Evolutionary conservation across 371 early-diverging fungal genomes (phyloP).

Genomic region (Apophysomyces variabilis): DNA sequence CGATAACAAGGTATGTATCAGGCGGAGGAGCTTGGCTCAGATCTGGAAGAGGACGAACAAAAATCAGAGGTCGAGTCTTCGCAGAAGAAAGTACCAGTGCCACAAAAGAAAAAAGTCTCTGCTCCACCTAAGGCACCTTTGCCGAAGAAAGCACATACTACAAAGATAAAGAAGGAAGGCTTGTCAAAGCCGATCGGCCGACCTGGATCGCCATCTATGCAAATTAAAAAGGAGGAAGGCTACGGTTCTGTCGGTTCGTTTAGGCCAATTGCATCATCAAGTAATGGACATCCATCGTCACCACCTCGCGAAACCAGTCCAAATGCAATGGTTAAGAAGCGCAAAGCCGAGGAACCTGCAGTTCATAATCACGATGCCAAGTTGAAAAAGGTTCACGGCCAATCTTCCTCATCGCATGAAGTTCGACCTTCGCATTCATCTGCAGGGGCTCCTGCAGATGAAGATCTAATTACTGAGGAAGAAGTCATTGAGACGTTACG

Average conservation of each 20-base stretch:
- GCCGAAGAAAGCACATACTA: constrained; percentile 42
- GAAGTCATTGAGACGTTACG: constrained; percentile 68
- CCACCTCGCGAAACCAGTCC: constrained; percentile 10
- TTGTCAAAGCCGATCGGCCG: constrained; percentile 50
- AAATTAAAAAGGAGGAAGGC: constrained; percentile 25
- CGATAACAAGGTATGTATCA: constrained; percentile 21
- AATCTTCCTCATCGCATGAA: not conserved
- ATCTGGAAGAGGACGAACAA: constrained; percentile 54
- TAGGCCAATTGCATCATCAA: constrained; percentile 8
- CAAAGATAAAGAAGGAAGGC: constrained; percentile 57
- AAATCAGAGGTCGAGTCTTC: constrained; percentile 40
- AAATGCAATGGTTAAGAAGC: constrained; percentile 36
- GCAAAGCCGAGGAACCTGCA: constrained; percentile 29
- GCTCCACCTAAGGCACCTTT: constrained; percentile 32
- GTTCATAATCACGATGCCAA: constrained; percentile 12
- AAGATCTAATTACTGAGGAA: constrained; percentile 66
- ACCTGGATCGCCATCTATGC: constrained; percentile 50
- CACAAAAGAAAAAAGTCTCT: constrained; percentile 42
- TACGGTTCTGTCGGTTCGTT: constrained; percentile 4
- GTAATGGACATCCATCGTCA: constrained; percentile 13
- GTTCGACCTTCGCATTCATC: constrained; percentile 2
- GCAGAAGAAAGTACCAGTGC: constrained; percentile 44
- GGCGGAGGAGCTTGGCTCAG: constrained; percentile 58
- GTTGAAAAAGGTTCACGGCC: constrained; percentile 6
- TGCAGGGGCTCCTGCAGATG: constrained; percentile 21